Base-by-base conservation (phyloP, 2,329 filamentous ascomycete species). In the Cladosporium sp. region DNA sequence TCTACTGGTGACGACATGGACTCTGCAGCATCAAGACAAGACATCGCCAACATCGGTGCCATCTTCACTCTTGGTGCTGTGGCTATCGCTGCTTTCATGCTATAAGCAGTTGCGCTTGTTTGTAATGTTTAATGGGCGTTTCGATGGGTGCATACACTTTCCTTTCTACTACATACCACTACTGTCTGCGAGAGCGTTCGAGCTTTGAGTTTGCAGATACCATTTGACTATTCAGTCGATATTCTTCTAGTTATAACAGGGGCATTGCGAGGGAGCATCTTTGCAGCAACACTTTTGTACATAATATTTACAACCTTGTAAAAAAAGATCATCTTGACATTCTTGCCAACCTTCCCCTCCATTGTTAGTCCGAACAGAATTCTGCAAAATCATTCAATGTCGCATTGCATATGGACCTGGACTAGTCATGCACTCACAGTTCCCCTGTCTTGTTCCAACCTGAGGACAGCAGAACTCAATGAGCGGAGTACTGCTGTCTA, bases 71-170 rank as follows among this genome's bases (percentile, higher is more conserved):
- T 56, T 4, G 43, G 54, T n/a, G 11, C 36, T 15, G 39, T 56
- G 30, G 54, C 54, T 2, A n/a, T 56, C 12, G 54, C 43, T 30
- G 54, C 54, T 3, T 56, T 47, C 54, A 28, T 56, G 42, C 54
- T 56, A 14, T 56, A 49, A 40, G 52, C 51, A 12, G 11, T n/a
- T 11, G 19, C 25, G 6, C 20, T 22, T 36, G 12, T 17, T 49
- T 49, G 14, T 56, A 39, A 56, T 49, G 54, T 49, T 34, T 56
- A 19, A 56, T 47, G 42, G 54, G 49, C 37, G 49, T 51, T 51
- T 51, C n/a, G 22, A 51, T 17, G 36, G 34, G 28, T 51, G 49
- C 49, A 51, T 51, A 39, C 28, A 37, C 34, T 37, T 37, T 39
- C 37, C 6, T 19, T 20, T 50, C 28, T 49, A 17, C 25, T 17